phyloP scores from a whole-genome alignment of 371 early-diverging fungal genomes.

The Mortierella sp. region DNA sequence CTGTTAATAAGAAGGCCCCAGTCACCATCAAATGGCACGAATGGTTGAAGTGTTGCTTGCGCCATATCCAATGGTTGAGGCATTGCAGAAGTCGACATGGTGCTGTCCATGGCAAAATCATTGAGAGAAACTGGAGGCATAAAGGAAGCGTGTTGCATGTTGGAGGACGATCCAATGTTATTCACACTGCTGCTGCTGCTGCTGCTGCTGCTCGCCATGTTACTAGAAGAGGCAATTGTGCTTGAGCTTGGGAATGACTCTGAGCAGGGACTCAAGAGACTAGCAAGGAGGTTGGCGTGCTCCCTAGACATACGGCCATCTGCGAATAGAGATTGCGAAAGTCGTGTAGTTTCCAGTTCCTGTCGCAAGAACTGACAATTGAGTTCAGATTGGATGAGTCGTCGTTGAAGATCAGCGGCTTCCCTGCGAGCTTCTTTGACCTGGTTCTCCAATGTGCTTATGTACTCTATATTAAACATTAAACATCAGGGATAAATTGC shows the following conservation, averaged over 20 bases:
- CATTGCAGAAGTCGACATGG: background rate
- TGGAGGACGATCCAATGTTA: background rate
- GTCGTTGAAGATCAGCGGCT: slow-evolving; percentile 33
- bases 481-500: too few species aligned
- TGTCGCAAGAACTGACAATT: slow-evolving; percentile 53
- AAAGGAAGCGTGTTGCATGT: background rate
- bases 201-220: slow-evolving; percentile 7
- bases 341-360: slow-evolving; percentile 36
- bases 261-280: slow-evolving; percentile 42
- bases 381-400: slow-evolving; percentile 44
- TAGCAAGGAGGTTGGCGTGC: slow-evolving; percentile 47
- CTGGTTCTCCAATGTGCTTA: slow-evolving; percentile 41
- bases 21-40: slow-evolving; percentile 43
- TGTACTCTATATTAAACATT: slow-evolving; percentile 34
- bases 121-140: background rate
- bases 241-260: slow-evolving; percentile 30
- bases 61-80: background rate
- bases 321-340: slow-evolving; percentile 39
- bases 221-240: background rate
- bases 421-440: slow-evolving; percentile 47
- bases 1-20: slow-evolving; percentile 41
- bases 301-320: slow-evolving; percentile 35
- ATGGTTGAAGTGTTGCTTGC: slow-evolving; percentile 25
- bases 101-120: background rate
- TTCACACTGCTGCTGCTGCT: background rate